These are phyloP conservation scores for Hanseniaspora lindneri DNA, from an alignment of 805 yeast species.

Conservation along the genomic window DNA sequence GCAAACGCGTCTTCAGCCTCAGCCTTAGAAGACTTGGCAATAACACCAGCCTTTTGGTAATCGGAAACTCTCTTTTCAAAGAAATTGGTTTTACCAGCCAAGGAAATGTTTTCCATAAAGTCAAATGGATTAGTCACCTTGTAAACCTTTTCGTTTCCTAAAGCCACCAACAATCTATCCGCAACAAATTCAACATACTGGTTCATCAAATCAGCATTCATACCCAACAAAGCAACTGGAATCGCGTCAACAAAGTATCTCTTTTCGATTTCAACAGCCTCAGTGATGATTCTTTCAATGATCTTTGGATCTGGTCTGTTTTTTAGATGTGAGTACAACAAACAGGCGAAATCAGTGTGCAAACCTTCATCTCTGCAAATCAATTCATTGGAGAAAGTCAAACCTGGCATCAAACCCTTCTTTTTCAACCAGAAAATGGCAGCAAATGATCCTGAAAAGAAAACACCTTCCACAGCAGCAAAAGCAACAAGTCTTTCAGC, in stretches of 20 bases:
- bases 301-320: slow-evolving; percentile 73
- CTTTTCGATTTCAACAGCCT: slow-evolving; percentile 90
- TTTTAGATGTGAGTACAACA: slow-evolving; percentile 82
- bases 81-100: slow-evolving; percentile 97
- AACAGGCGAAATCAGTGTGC: slow-evolving; percentile 96
- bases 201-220: slow-evolving; percentile 88
- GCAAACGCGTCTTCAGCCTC: slow-evolving; percentile 51
- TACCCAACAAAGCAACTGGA: slow-evolving; percentile 86
- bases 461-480: slow-evolving; percentile 98
- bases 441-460: slow-evolving; percentile 96
- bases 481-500: slow-evolving; percentile 95
- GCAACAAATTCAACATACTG: slow-evolving; percentile 97
- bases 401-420: slow-evolving; percentile 98
- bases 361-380: slow-evolving; percentile 98
- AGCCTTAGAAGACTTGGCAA: slow-evolving; percentile 57
- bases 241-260: slow-evolving; percentile 90
- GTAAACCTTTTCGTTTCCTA: slow-evolving; percentile 83
- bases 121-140: slow-evolving; percentile 90
- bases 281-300: slow-evolving; percentile 78
- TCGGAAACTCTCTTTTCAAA: slow-evolving; percentile 98
- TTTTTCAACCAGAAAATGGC: slow-evolving; percentile 98
- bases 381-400: slow-evolving; percentile 93
- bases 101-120: slow-evolving; percentile 96
- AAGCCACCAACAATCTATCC: slow-evolving; percentile 80
- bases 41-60: slow-evolving; percentile 98